Conservation (phyloP, 225 moss, liverwort and hornwort species). For the Pseudoscleropodium purum region DNA sequence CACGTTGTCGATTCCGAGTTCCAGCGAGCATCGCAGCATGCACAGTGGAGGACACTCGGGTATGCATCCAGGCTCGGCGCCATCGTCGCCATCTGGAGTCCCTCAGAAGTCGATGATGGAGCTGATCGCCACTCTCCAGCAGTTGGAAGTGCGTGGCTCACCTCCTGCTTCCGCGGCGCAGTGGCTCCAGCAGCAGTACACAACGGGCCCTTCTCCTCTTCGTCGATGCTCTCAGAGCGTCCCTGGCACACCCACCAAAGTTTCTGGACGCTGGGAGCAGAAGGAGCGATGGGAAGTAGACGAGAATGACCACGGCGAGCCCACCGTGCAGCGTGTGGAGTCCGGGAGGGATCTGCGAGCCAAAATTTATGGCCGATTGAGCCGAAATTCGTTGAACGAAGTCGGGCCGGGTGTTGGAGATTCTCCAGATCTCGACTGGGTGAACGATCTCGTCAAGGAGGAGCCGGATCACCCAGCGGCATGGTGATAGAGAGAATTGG, state of each 20-base stretch:
- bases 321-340: slow-evolving; percentile 80
- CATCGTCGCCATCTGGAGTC: slow-evolving; percentile 65
- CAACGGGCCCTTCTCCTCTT: slow-evolving; percentile 83
- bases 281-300: slow-evolving; percentile 72
- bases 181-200: slow-evolving; percentile 62
- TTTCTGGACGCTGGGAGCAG: slow-evolving; percentile 63
- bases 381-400: slow-evolving; percentile 47
- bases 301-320: slow-evolving; percentile 62
- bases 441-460: slow-evolving; percentile 70
- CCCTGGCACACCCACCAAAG: slow-evolving; percentile 83
- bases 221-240: slow-evolving; percentile 95
- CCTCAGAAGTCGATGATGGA: slow-evolving; percentile 60
- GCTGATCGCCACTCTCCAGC: slow-evolving; percentile 79
- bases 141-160: slow-evolving; percentile 50
- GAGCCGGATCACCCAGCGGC: slow-evolving; percentile 31
- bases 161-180: slow-evolving; percentile 39
- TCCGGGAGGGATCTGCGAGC: slow-evolving; percentile 89
- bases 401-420: slow-evolving; percentile 18
- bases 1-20: slow-evolving; percentile 62
- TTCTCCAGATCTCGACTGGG: slow-evolving; percentile 69
- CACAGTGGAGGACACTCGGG: slow-evolving; percentile 28
- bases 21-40: slow-evolving; percentile 60
- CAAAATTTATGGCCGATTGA: slow-evolving; percentile 80
- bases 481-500: slow-evolving; percentile 10
- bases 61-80: slow-evolving; percentile 45